phyloP scores from a whole-genome alignment of 164 flowering plant genomes.

The Tetrastigma voinierianum region DNA sequence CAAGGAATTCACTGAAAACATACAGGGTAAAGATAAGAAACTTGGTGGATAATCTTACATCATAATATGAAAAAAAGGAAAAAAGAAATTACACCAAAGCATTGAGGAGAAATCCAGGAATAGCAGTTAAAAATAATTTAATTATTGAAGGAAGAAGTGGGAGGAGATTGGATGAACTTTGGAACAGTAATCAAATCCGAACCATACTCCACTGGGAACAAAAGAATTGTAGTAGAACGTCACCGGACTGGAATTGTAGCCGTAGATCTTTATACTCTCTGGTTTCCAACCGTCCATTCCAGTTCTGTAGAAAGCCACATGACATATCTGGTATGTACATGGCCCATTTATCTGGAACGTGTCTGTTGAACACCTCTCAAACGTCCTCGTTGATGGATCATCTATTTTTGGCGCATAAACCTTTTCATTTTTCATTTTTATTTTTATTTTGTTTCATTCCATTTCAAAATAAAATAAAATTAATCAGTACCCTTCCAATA shows the following conservation, averaged over 20 bases:
- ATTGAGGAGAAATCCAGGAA: conserved; percentile 12
- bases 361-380: conserved; percentile 76
- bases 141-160: neutral
- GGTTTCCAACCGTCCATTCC: conserved; percentile 70
- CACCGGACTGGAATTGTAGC: conserved; percentile 31
- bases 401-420: conserved; percentile 73
- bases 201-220: conserved; percentile 49
- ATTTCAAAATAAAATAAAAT: too few species aligned
- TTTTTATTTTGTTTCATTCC: too few species aligned
- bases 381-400: conserved; percentile 60
- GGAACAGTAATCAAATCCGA: conserved; percentile 42
- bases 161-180: conserved; percentile 13
- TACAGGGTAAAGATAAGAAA: too few species aligned
- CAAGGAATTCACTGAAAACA: too few species aligned
- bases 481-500: too few species aligned
- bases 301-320: conserved; percentile 49
- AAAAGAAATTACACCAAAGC: neutral
- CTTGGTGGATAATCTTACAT: too few species aligned
- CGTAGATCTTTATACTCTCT: conserved; percentile 36
- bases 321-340: conserved; percentile 59
- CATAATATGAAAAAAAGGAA: too few species aligned
- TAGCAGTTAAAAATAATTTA: conserved; percentile 6
- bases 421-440: conserved; percentile 21
- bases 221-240: conserved; percentile 41
- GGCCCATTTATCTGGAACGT: conserved; percentile 65